Evolutionary conservation across 495 filamentous ascomycete species (phyloP), one percentile per base, ranked within the genome.

Genomic region (Lentithecium fluviatile): DNA sequence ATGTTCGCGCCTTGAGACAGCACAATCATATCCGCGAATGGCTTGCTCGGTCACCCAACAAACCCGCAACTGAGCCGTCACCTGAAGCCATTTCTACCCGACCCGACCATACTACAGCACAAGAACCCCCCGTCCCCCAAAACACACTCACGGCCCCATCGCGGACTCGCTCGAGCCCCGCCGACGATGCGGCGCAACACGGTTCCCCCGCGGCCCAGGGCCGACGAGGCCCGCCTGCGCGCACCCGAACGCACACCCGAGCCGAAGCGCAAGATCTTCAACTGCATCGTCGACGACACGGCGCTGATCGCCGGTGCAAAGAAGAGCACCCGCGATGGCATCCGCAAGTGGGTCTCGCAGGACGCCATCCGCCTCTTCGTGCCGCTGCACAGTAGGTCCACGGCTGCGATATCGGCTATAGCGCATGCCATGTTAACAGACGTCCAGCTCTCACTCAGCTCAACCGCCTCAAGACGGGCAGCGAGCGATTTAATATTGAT

Each of bases 231-330:
- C 17, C 60, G 52, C 63, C 49, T 55, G 53, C 60, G 59, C 50
- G 49, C 19, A 21, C 65, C 56, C 34, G 58, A 52, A 19, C 55
- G 26, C 48, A 32, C 43, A 37, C 19, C 1, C 20, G 19, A 42
- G 17, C 68, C 83, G 25, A 74, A 75, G 45, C 78, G 82, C 69
- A 87, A 85, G 75, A 75, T 85, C 70, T 85, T 86, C 73, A 84
- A 87, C 75, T 89, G 87, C 77, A 83, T 88, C 68, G 81, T 87
- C 71, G 87, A 90, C 72, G 87, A 88, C 67, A 86, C 83, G 52
- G 87, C 85, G 32, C 70, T 89, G 64, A 82, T 85, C 24, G 84
- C 83, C 58, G 85, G 85, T 50, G 85, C 88, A 68, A 84, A 81
- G 65, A 82, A 82, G 68, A 71, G 65, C 57, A 75, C 74, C 32